Evolutionary conservation across 2,329 filamentous ascomycete species (phyloP).

Genomic region (Venturia carpophila): DNA sequence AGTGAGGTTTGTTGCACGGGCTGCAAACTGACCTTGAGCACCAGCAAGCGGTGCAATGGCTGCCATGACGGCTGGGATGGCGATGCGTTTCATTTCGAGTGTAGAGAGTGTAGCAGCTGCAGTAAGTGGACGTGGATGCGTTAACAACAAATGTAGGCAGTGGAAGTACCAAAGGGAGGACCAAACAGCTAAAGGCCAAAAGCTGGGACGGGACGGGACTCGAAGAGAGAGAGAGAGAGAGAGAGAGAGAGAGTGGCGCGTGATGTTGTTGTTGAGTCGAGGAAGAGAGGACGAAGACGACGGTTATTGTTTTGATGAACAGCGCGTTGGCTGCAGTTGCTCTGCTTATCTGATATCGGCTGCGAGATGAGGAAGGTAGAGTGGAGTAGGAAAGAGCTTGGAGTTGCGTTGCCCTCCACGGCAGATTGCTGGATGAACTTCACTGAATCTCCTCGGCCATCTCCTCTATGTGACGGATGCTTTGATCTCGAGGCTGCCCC

Average conservation of each 20-base stretch:
- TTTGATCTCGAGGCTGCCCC: no score
- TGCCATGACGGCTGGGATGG: slow-evolving; percentile 8
- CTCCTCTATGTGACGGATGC: no score
- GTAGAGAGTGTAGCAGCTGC: not conserved
- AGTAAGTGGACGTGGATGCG: not conserved
- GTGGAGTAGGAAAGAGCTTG: not conserved
- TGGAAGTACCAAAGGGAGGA: not conserved
- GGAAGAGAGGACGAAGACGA: not conserved
- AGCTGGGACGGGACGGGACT: not conserved
- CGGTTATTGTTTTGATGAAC: not conserved
- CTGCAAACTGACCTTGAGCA: slow-evolving; percentile 12
- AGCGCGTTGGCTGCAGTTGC: not conserved
- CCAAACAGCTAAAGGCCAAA: not conserved
- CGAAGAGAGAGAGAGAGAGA: no score
- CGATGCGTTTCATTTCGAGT: slow-evolving; percentile 4
- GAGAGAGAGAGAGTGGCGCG: not conserved
- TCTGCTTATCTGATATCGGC: not conserved
- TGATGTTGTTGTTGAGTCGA: not conserved
- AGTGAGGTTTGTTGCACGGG: not conserved
- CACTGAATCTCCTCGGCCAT: not conserved
- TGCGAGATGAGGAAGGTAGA: not conserved
- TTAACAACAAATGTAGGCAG: slow-evolving; percentile 3
- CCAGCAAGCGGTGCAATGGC: slow-evolving; percentile 3
- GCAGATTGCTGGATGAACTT: not conserved
- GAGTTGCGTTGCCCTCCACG: not conserved